A percentile compares a stretch with the other conserved stretches of the same genome.
phyloP scores from a whole-genome alignment of 1,284 basidiomycete species.

The Moniliophthora roreri region DNA sequence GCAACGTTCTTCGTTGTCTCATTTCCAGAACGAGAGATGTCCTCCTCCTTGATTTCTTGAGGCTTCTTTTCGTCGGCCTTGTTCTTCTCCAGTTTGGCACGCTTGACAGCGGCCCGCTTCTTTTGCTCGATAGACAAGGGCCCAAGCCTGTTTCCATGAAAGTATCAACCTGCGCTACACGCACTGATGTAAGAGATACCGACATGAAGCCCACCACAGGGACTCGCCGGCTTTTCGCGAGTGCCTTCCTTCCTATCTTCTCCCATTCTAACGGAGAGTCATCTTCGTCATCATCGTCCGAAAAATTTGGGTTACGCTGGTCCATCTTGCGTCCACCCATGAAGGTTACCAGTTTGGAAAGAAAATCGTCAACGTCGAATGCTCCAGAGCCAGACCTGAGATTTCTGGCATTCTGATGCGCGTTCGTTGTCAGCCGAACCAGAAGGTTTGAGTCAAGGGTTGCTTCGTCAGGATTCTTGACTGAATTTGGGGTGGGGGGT shows the following conservation, averaged over 20 bases:
- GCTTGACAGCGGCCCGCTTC: constrained; percentile 56
- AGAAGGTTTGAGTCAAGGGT: constrained; percentile 78
- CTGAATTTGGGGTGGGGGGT: constrained; percentile 34
- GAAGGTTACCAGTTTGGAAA: constrained; percentile 66
- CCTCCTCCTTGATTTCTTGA: constrained; percentile 74
- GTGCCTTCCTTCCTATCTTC: constrained; percentile 68
- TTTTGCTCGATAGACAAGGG: constrained; percentile 78
- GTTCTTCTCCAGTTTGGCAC: constrained; percentile 72
- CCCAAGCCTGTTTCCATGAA: constrained; percentile 60
- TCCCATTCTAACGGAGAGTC: constrained; percentile 63
- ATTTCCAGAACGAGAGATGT: constrained; percentile 75
- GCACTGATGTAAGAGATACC: constrained; percentile 22
- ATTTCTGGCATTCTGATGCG: constrained; percentile 79
- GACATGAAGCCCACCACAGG: constrained; percentile 82
- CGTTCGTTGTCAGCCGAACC: constrained; percentile 64
- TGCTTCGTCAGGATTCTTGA: constrained; percentile 78
- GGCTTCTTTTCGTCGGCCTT: constrained; percentile 67
- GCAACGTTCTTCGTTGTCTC: constrained; percentile 82
- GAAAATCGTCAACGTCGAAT: constrained; percentile 85
- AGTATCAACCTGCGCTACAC: constrained; percentile 3
- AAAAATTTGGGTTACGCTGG: constrained; percentile 27
- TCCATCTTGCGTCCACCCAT: constrained; percentile 67
- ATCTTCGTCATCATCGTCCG: constrained; percentile 37
- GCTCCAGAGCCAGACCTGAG: constrained; percentile 81
- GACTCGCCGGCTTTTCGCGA: constrained; percentile 72